phyloP scores from a whole-genome alignment of 352 stramenopile genomes.

The Pythium coloratum region DNA sequence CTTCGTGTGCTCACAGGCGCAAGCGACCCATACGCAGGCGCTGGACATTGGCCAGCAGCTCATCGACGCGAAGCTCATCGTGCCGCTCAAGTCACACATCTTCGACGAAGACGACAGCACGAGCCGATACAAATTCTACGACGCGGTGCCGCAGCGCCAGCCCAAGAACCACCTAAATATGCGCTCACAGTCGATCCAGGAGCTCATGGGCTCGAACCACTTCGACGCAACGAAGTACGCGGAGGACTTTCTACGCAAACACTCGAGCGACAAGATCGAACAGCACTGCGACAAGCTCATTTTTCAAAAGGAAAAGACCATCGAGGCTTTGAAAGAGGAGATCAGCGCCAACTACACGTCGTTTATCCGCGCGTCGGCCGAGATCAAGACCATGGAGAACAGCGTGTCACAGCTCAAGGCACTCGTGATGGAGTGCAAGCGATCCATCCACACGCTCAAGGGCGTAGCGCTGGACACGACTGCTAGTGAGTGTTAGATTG shows the following conservation, averaged over 20 bases:
- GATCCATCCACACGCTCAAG: slow-evolving; percentile 62
- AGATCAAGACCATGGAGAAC: slow-evolving; percentile 87
- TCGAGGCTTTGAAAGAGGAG: slow-evolving; percentile 79
- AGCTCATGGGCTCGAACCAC: slow-evolving; percentile 66
- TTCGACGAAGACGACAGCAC: slow-evolving; percentile 56
- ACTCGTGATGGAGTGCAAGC: slow-evolving; percentile 73
- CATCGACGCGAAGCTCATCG: slow-evolving; percentile 69
- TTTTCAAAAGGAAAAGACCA: slow-evolving; percentile 82
- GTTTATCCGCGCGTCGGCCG: slow-evolving; percentile 66
- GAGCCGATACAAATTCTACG: slow-evolving; percentile 64
- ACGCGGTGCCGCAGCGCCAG: slow-evolving; percentile 44
- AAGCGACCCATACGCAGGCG: slow-evolving; percentile 38
- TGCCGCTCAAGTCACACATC: slow-evolving; percentile 75
- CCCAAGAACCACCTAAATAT: slow-evolving; percentile 73
- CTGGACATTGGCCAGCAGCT: slow-evolving; percentile 64
- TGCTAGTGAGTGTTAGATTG: slow-evolving; percentile 28
- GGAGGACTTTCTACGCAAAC: slow-evolving; percentile 75
- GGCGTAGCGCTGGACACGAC: slow-evolving; percentile 47
- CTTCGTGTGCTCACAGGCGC: slow-evolving; percentile 55
- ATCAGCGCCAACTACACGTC: slow-evolving; percentile 83
- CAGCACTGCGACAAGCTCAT: slow-evolving; percentile 73
- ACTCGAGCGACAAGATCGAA: slow-evolving; percentile 75
- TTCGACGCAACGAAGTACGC: slow-evolving; percentile 79
- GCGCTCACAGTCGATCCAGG: slow-evolving; percentile 69
- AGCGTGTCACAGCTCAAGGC: slow-evolving; percentile 80